A percentile compares a stretch with the other conserved stretches of the same genome.
These are phyloP conservation scores for Macrolepiota albuminosa DNA, from an alignment of 768 basidiomycete genomes.

Conservation along the genomic window DNA sequence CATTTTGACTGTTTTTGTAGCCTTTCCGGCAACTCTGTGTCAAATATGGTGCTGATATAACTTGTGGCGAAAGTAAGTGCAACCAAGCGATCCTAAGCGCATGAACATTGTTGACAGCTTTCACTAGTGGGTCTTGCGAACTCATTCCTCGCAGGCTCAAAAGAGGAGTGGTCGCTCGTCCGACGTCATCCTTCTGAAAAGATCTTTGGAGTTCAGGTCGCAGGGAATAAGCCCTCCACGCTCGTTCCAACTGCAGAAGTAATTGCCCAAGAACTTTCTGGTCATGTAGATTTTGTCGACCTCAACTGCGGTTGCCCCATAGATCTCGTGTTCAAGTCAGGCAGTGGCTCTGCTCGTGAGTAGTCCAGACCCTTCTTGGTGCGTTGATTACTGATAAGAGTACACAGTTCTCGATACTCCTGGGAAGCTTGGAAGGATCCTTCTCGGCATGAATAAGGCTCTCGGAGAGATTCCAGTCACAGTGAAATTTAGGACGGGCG, in stretches of 20 bases:
- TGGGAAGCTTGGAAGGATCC: conserved; percentile 77
- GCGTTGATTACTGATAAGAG: neutral
- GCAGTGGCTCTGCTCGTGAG: conserved; percentile 86
- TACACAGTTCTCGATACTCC: conserved; percentile 75
- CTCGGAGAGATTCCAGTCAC: conserved; percentile 91
- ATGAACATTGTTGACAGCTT: neutral
- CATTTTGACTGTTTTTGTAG: conserved; percentile 29
- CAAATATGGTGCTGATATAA: conserved; percentile 86
- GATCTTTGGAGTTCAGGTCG: conserved; percentile 89
- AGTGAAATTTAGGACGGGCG: conserved; percentile 87
- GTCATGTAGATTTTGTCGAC: conserved; percentile 84
- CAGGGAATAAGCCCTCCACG: conserved; percentile 78
- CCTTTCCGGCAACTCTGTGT: conserved; percentile 92
- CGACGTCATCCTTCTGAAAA: conserved; percentile 82
- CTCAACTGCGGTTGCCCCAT: conserved; percentile 98
- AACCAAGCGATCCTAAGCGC: neutral
- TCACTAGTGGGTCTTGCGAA: conserved; percentile 82
- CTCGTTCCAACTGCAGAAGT: conserved; percentile 82
- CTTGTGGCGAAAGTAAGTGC: conserved; percentile 82
- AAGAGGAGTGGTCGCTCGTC: conserved; percentile 93
- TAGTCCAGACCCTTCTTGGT: conserved; percentile 15
- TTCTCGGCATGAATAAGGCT: conserved; percentile 88
- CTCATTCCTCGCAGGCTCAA: conserved; percentile 83
- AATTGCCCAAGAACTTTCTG: conserved; percentile 61
- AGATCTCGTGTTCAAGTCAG: conserved; percentile 88